These are phyloP conservation scores for Xylaria sp. DNA, from an alignment of 2,329 filamentous ascomycete genomes.

Conservation along the genomic window DNA sequence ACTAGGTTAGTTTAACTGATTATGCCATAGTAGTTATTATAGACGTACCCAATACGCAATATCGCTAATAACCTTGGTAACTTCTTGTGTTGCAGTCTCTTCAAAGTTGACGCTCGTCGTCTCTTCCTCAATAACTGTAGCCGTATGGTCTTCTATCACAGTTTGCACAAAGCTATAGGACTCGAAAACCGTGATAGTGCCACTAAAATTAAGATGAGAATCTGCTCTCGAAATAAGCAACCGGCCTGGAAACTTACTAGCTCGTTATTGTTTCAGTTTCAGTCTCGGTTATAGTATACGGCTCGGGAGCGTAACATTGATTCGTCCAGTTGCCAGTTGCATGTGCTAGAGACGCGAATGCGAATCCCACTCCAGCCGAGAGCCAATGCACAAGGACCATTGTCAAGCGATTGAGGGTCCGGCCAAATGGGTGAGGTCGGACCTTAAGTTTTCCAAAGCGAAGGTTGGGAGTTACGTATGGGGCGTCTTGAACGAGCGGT, in stretches of 20 bases:
- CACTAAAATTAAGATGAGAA: slow-evolving; percentile 32
- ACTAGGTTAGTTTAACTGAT: slow-evolving; percentile 15
- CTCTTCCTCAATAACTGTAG: slow-evolving; percentile 34
- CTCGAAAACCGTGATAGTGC: slow-evolving; percentile 37
- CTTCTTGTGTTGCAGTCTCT: slow-evolving; percentile 27
- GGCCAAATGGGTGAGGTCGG: neutral
- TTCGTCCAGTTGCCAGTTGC: slow-evolving; percentile 36
- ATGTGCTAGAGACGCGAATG: slow-evolving; percentile 37
- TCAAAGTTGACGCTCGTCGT: slow-evolving; percentile 34
- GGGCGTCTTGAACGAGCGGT: slow-evolving; percentile 14
- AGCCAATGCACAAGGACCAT: slow-evolving; percentile 42
- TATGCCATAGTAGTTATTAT: neutral
- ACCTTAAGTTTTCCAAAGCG: slow-evolving; percentile 6
- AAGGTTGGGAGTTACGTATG: slow-evolving; percentile 10
- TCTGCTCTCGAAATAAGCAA: slow-evolving; percentile 21
- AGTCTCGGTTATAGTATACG: slow-evolving; percentile 39
- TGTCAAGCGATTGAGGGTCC: slow-evolving; percentile 23
- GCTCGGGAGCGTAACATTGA: slow-evolving; percentile 25
- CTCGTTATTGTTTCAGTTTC: slow-evolving; percentile 40
- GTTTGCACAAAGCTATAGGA: slow-evolving; percentile 33
- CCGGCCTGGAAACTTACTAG: slow-evolving; percentile 33
- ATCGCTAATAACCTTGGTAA: slow-evolving; percentile 21
- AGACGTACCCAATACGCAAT: slow-evolving; percentile 27
- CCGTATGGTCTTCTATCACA: slow-evolving; percentile 10
- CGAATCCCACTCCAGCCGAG: slow-evolving; percentile 40